Evolutionary conservation across 345 rosid species (phyloP), one percentile per base, ranked within the genome.

Genomic region (Gossypium ekmanianum): DNA sequence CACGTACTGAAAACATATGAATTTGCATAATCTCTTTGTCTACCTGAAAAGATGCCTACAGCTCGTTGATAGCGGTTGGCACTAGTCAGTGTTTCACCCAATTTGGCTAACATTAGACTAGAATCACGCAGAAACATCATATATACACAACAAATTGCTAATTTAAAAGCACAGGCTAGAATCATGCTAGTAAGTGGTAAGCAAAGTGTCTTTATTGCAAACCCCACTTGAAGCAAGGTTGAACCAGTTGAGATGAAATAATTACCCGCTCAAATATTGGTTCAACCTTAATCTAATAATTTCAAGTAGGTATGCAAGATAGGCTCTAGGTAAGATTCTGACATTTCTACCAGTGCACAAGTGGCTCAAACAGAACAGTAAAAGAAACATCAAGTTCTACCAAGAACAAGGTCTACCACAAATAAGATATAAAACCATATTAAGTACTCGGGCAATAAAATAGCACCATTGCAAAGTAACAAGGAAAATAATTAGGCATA

Each of bases 241-340:
- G 56, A 34, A 43, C 54, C 59, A 70, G 44, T 69, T 27, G 20
- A n/a, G 51, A 72, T 56, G 63, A 72, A 39, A 7, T 34, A 41
- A 12, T 41, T 29, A 27, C 47, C n/a, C 13, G 51, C 39, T 71
- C 51, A 56, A 55, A 39, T 39, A 7, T 18, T 71, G 74, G 74
- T 57, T 45, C 57, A 74, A 74, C 69, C 56, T 26, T 10, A 24
- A 74, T 45, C 76, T 61, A 61, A 11, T 58, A 48, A 74, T 74
- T 47, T 61, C 67, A 61, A 61, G 41, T 55, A 17, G 63, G 18
- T 18, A 17, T 11, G 41, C 5, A 16, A 27, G 64, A 3, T 72
- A 41, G 41, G 41, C 34, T 71, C 48, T 72, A 72, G 75, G 64
- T 55, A 55, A 75, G 68, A 75, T 44, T 78, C 56, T 39, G 62